Conservation (phyloP, 768 basidiomycete genomes). For the Auricularia cornea region DNA sequence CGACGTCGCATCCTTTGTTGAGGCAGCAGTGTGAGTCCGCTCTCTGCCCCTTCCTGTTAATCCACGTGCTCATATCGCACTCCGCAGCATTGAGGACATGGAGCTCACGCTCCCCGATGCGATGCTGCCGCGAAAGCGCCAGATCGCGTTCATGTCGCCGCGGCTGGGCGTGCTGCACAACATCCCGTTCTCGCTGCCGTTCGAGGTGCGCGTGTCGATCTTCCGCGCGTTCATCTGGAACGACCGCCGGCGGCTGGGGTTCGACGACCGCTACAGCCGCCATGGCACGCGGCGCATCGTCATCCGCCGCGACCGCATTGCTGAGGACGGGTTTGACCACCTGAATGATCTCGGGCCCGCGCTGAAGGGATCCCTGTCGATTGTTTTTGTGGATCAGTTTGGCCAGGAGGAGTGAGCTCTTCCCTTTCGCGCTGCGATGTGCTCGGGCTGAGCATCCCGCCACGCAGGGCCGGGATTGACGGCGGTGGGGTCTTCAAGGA, state of each 20-base stretch:
- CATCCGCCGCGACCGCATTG: constrained; percentile 67
- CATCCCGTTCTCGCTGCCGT: constrained; percentile 92
- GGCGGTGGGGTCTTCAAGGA: constrained; percentile 98
- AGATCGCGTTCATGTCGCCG: constrained; percentile 68
- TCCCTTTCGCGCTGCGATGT: background rate
- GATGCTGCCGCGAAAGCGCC: constrained; percentile 41
- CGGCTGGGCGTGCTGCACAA: constrained; percentile 88
- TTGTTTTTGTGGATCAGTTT: constrained; percentile 88
- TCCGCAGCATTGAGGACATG: constrained; percentile 54
- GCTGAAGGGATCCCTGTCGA: constrained; percentile 75
- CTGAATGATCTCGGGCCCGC: constrained; percentile 57
- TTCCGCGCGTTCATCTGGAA: constrained; percentile 76
- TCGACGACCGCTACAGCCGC: constrained; percentile 14
- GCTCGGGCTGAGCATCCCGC: constrained; percentile 4
- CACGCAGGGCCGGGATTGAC: constrained; percentile 77
- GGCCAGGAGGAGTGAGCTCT: constrained; percentile 69
- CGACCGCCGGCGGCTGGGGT: constrained; percentile 34
- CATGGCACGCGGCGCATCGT: constrained; percentile 29
- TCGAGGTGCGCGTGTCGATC: constrained; percentile 81
- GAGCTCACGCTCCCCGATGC: constrained; percentile 15
- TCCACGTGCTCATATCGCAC: too few relatives aligned
- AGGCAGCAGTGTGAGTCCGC: constrained; percentile 67
- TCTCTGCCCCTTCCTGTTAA: too few relatives aligned
- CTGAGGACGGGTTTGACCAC: constrained; percentile 86
- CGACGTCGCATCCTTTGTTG: constrained; percentile 68